Evolutionary conservation across 768 basidiomycete species (phyloP), one percentile per base, ranked within the genome.

Genomic region (Naganishia vaughanmartiniae): DNA sequence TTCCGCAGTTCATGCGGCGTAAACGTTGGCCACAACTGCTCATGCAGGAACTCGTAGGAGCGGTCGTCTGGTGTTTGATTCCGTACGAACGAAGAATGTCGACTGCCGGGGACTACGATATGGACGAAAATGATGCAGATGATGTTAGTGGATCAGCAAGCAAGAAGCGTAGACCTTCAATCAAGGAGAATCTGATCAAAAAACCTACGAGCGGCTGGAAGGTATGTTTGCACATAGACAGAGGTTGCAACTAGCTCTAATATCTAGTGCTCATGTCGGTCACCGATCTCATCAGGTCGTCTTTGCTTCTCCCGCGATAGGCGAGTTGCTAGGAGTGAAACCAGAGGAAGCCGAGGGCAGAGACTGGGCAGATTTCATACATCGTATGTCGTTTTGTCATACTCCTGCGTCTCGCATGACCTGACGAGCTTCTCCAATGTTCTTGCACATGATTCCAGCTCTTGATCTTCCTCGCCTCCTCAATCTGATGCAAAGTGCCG

Each of bases 11-110:
- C 63, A 80, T 79, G n/a, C 69, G 77, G 54, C 72, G 80, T 36
- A 81, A 81, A 70, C 70, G 72, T 70, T 81, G 80, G 80, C 80
- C 80, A 12, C 76, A 78, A 54, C 67, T 81, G 19, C 60, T 81
- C 21, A 58, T 81, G 56, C 76, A 79, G 69, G 80, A 81, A 66
- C 67, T 81, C 1, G 74, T 77, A 0, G 79, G 79, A 14, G 70
- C 76, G 2, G 74, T 78, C 14, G 68, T 79, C 15, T 80, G 79
- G 73, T 81, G 80, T 71, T 54, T 81, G 68, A 79, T 79, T 45
- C 80, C 80, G 17, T 72, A 69, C 31, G 55, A 67, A 45, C 51
- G 57, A 26, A 60, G 63, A 55, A 39, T 33, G 54, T 57, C 45
- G 30, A 57, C 1, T 45, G 57, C 5, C 28, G 57, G 54, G 57